These are phyloP conservation scores for Rhizopogon rudus DNA, from an alignment of 768 basidiomycete genomes.

Conservation along the genomic window DNA sequence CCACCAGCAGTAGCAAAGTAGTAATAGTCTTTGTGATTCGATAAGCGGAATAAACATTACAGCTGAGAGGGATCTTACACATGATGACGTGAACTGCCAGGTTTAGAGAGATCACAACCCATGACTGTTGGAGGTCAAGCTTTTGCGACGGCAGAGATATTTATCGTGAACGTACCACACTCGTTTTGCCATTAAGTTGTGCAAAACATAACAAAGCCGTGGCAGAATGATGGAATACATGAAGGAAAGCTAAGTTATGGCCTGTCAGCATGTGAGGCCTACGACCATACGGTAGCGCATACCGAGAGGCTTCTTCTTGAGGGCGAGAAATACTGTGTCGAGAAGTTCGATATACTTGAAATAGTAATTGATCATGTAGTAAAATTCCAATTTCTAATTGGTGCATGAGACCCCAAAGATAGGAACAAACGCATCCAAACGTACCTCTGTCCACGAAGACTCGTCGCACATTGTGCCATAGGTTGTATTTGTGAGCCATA, in stretches of 20 bases:
- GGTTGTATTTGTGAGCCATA: conserved; percentile 63
- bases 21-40: conserved; percentile 74
- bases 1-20: conserved; percentile 98
- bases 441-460: conserved; percentile 81
- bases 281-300: conserved; percentile 20
- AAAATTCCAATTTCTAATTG: conserved; percentile 80
- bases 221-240: conserved; percentile 99
- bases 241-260: conserved; percentile 72
- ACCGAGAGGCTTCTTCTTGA: conserved; percentile 99
- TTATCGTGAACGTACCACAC: conserved; percentile 59
- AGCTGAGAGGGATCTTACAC: conserved; percentile 57
- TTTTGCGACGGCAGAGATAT: background rate
- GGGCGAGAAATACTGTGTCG: conserved; percentile 93
- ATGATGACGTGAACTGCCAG: conserved; percentile 93
- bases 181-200: conserved; percentile 92
- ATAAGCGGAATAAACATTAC: background rate
- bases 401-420: background rate
- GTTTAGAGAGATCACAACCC: conserved; percentile 92
- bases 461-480: conserved; percentile 77
- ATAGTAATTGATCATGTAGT: conserved; percentile 99
- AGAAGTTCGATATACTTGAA: conserved; percentile 97
- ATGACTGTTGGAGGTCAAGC: conserved; percentile 55
- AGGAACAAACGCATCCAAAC: conserved; percentile 24
- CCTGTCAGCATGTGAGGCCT: background rate
- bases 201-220: conserved; percentile 93